Conservation (phyloP, 352 stramenopile genomes). For the Pythium pyrilobum region DNA sequence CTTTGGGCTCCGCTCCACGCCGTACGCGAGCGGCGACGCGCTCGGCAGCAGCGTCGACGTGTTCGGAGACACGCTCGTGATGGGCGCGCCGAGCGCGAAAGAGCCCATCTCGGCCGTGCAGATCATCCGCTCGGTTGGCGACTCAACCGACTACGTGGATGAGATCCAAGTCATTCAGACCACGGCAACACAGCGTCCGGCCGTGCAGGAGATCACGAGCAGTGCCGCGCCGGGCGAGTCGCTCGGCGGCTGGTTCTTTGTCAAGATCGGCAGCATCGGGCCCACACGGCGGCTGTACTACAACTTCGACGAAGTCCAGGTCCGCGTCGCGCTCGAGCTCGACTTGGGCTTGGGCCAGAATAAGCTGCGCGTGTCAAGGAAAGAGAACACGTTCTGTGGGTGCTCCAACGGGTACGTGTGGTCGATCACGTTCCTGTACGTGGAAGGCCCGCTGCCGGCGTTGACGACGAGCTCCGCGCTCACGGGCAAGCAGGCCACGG, state of each 20-base stretch:
- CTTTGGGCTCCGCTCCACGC: slow-evolving; percentile 57
- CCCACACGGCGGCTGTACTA: slow-evolving; percentile 53
- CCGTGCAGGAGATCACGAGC: slow-evolving; percentile 66
- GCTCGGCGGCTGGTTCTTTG: slow-evolving; percentile 66
- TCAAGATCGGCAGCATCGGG: slow-evolving; percentile 49
- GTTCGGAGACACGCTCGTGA: slow-evolving; percentile 54
- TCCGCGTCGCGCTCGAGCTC: slow-evolving; percentile 65
- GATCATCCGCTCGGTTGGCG: slow-evolving; percentile 51
- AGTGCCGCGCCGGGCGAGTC: slow-evolving; percentile 57
- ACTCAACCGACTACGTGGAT: slow-evolving; percentile 45
- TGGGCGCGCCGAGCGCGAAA: slow-evolving; percentile 56
- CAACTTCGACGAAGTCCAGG: slow-evolving; percentile 61
- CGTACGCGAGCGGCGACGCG: slow-evolving; percentile 46
- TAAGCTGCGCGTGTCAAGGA: slow-evolving; percentile 48
- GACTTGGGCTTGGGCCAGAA: slow-evolving; percentile 66
- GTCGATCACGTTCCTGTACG: slow-evolving; percentile 74
- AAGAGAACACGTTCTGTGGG: slow-evolving; percentile 63
- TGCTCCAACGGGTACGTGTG: slow-evolving; percentile 70
- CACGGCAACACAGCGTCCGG: slow-evolving; percentile 42
- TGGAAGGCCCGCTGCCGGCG: slow-evolving; percentile 45
- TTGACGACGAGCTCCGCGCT: slow-evolving; percentile 44
- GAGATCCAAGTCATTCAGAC: slow-evolving; percentile 72
- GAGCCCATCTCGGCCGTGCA: slow-evolving; percentile 64
- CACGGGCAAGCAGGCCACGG: slow-evolving; percentile 40
- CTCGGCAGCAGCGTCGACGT: slow-evolving; percentile 69